Evolutionary conservation across 176 grass and related monocot genomes (phyloP), one percentile per base, ranked within the genome.

Genomic region (Pharus latifolius): DNA sequence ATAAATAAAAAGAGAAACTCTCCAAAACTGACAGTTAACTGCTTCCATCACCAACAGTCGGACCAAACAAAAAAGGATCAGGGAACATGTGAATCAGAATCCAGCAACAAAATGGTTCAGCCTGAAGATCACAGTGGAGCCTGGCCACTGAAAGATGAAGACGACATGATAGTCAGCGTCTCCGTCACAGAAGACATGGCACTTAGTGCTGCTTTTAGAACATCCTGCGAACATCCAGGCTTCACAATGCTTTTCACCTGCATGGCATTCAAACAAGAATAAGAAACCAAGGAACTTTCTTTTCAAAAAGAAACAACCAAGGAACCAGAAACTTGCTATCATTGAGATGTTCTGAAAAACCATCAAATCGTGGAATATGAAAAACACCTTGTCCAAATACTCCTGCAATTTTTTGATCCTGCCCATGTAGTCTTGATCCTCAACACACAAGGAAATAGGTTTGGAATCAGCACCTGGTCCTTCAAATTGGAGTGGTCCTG

Each of bases 371-470:
- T 13, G 8, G 16, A 23, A 6, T 24, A 63, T 47, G 49, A 53
- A 79, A 72, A 45, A 5, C 60, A 99, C 95, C 95, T 88, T 91
- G n/a, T 94, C 82, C 25, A 99, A 47, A 80, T 99, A 99, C 47
- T 99, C 87, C 83, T 94, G 84, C 42, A 99, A 70, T 60, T 91
- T 83, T 75, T 99, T 99, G 61, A 99, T 99, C 78, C 95, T 78
- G 50, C 95, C 95, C 87, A 99, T 99, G 79, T 99, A 99, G 51
- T 99, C 95, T 82, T 92, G 84, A 83, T 99, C 95, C 86, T 99
- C 95, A 50, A 99, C 95, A 28, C 82, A 85, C 63, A 99, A 80
- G 10, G 95, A 78, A 66, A 91, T 81, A 23, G 84, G 66, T 33
- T 99, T 99, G 2, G 82, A 32, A 80, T 99, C 95, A 3, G 85